Conservation (phyloP, 345 rosid genomes). For the Punica granatum region DNA sequence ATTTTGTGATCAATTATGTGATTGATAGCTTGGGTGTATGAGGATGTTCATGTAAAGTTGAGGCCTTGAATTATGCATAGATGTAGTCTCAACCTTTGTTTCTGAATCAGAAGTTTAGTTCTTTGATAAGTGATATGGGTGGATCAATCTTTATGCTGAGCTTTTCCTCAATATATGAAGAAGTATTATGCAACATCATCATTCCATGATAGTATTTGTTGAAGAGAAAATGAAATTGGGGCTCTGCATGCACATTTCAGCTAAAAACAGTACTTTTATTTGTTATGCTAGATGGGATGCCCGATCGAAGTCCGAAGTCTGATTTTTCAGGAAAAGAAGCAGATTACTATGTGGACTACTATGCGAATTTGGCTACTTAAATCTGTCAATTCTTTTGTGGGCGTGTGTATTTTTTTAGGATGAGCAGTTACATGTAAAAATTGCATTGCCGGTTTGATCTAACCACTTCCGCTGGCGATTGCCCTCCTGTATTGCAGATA, state of each 20-base stretch:
- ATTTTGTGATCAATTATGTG: no score
- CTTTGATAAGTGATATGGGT: no score
- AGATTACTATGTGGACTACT: neutral
- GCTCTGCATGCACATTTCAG: neutral
- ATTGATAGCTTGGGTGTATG: no score
- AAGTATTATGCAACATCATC: no score
- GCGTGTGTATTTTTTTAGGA: neutral
- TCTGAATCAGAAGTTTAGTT: no score
- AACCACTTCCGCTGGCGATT: neutral
- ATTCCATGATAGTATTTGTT: neutral
- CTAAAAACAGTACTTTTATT: neutral
- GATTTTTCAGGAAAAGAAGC: neutral
- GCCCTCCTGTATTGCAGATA: conserved; percentile 31
- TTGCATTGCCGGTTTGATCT: neutral
- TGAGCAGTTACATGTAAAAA: neutral
- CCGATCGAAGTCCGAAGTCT: no score
- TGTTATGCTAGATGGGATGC: no score
- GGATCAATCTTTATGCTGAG: no score
- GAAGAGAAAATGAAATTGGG: neutral
- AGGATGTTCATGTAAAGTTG: no score
- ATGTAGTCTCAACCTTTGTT: no score
- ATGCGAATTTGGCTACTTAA: neutral
- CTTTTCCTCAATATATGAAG: no score
- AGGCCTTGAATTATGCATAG: no score
- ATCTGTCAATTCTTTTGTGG: neutral